Base-by-base conservation (phyloP, 2,329 filamentous ascomycete genomes). In the Penicillium sp. region DNA sequence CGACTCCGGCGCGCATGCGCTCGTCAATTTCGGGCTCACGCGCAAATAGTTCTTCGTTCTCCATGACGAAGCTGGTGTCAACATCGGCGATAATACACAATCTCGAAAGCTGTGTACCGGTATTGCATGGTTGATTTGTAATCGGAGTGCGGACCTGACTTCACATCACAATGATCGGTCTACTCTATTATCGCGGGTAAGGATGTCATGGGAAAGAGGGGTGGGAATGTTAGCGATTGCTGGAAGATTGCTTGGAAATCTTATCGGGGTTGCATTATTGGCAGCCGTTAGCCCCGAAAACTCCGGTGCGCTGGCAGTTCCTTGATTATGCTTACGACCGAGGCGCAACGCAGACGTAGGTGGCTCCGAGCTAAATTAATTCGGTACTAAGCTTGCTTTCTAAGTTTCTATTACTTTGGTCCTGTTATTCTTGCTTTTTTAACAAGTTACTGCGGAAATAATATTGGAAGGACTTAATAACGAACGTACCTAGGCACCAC, bases 11-110 rank as follows among this genome's bases (percentile, higher is more conserved):
- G 34, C 43, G 54, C 34, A 64, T 50, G 33, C 59, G 60, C n/a
- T 60, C 58, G 41, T 71, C 64, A 40, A 67, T 55, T 46, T 69
- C 65, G 9, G 61, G 56, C 39, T 68, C 67, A 38, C 63, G 58
- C 11, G 60, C 61, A 34, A 69, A 63, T 5, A 62, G 56, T 42
- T 64, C 57, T 53, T 71, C 67, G 36, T 63, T 64, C 54, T 68
- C 64, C 64, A 71, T 70, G 36, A 33, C 55, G 12, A 41, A 46
- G 19, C 40, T 36, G 37, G 11, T 28, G 22, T 40, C 12, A 22
- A 22, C 30, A 27, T 35, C 37, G 46, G n/a, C 4, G 25, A 18
- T 16, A 27, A 35, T 25, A 22, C 18, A 9, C 30, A 8, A 16
- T 16, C 27, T 36, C 29, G 5, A 16, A 36, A 36, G 22, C 22